phyloP scores from a whole-genome alignment of 164 flowering plant genomes.

The Vitis amurensis region DNA sequence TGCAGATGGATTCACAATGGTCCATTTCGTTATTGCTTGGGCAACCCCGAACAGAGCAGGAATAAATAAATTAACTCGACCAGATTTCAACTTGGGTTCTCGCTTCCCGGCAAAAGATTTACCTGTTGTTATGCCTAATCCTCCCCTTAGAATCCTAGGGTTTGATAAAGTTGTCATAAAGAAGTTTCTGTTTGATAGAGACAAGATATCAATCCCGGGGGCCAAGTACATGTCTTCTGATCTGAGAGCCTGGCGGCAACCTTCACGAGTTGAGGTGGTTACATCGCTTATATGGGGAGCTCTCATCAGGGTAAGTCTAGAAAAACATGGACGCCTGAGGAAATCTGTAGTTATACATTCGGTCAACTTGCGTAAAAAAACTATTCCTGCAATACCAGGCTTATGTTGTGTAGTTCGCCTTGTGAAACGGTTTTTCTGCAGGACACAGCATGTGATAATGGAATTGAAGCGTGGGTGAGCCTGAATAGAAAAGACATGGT shows the following conservation, averaged over 20 bases:
- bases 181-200: conserved; percentile 10
- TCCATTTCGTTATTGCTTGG: conserved; percentile 10
- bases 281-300: conserved; percentile 9
- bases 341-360: not conserved
- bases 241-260: not conserved
- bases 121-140: not conserved
- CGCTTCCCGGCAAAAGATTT: not conserved
- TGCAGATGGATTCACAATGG: conserved; percentile 8
- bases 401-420: no score
- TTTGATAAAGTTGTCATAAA: conserved; percentile 8
- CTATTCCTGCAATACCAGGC: no score
- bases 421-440: no score
- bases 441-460: no score
- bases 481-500: no score
- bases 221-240: not conserved
- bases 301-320: not conserved
- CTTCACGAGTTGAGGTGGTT: conserved; percentile 11
- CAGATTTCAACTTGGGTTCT: not conserved
- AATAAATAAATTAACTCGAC: not conserved
- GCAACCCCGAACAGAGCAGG: conserved; percentile 4
- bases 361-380: no score
- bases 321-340: not conserved
- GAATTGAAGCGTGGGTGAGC: no score
- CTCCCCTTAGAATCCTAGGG: not conserved
- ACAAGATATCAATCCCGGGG: not conserved